Evolutionary conservation across 108 stramenopile genomes (phyloP).

Genomic region (Nannochloropsis gaditana): DNA sequence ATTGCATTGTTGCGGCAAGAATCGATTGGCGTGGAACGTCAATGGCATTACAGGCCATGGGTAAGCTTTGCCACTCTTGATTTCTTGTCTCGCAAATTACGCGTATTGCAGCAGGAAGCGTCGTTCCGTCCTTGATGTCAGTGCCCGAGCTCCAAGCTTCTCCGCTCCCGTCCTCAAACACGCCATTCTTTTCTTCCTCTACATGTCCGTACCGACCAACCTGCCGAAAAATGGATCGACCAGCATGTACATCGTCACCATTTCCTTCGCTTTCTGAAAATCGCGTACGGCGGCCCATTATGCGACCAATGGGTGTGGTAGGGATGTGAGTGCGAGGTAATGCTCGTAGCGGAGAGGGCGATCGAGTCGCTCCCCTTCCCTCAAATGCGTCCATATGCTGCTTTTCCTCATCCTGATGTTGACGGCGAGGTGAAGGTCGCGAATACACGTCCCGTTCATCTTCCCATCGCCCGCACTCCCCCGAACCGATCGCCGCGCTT

Average conservation of each 20-base stretch:
- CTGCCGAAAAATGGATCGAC: too few relatives aligned
- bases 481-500: neutral
- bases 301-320: conserved; percentile 15
- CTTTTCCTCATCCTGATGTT: neutral
- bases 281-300: neutral
- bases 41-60: too few relatives aligned
- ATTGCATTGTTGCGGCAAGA: neutral
- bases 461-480: neutral
- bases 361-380: neutral
- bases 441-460: neutral
- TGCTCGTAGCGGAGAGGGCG: neutral
- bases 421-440: neutral
- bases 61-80: too few relatives aligned
- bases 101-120: too few relatives aligned
- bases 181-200: too few relatives aligned
- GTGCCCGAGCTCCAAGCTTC: too few relatives aligned
- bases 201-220: too few relatives aligned
- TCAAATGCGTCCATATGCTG: neutral
- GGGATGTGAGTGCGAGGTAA: neutral
- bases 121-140: too few relatives aligned
- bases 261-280: too few relatives aligned
- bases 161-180: too few relatives aligned
- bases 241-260: too few relatives aligned
- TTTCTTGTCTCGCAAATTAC: too few relatives aligned
- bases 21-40: neutral